Percentiles rank a stretch among this genome's conserved stretches.
phyloP scores from a whole-genome alignment of 1,284 basidiomycete species.

The Mycosarcoma mackinlayi region DNA sequence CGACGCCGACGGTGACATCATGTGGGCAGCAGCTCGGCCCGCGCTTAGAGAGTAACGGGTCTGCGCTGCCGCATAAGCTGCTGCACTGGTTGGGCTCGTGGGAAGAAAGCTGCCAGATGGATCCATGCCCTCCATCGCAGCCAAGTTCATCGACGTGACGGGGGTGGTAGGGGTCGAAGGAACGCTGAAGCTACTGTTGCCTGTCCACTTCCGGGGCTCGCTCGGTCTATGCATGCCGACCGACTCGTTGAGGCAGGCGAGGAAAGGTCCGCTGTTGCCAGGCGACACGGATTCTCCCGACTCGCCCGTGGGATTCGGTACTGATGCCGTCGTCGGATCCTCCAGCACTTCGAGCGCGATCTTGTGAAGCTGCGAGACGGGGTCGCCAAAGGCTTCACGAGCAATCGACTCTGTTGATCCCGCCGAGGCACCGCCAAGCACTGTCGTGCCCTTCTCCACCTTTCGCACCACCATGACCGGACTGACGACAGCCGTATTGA shows the following conservation, averaged over 20 bases:
- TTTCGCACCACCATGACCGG: slow-evolving; percentile 92
- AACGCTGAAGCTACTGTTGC: slow-evolving; percentile 40
- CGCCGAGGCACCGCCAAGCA: slow-evolving; percentile 82
- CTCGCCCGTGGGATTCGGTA: slow-evolving; percentile 29
- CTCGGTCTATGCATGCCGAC: slow-evolving; percentile 61
- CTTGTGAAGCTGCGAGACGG: slow-evolving; percentile 91
- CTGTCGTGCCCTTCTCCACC: slow-evolving; percentile 88
- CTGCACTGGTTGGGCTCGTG: slow-evolving; percentile 36
- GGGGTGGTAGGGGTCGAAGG: slow-evolving; percentile 61
- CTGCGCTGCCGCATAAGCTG: slow-evolving; percentile 60
- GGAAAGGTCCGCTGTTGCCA: slow-evolving; percentile 57
- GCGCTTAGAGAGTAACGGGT: slow-evolving; percentile 47
- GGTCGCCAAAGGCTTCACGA: slow-evolving; percentile 88
- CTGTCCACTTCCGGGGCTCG: slow-evolving; percentile 54
- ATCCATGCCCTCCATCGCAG: slow-evolving; percentile 29
- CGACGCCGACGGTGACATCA: slow-evolving; percentile 42
- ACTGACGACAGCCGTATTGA: slow-evolving; percentile 90
- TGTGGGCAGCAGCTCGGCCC: slow-evolving; percentile 11
- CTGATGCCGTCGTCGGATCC: slow-evolving; percentile 34
- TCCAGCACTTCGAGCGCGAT: slow-evolving; percentile 63
- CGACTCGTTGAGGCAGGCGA: slow-evolving; percentile 60
- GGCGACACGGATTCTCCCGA: slow-evolving; percentile 42
- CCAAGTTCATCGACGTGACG: slow-evolving; percentile 55
- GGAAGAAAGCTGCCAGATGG: slow-evolving; percentile 15
- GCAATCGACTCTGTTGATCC: slow-evolving; percentile 76